These are phyloP conservation scores for Fusarium odoratissimum DNA, from an alignment of 2,329 filamentous ascomycete species.

Conservation along the genomic window DNA sequence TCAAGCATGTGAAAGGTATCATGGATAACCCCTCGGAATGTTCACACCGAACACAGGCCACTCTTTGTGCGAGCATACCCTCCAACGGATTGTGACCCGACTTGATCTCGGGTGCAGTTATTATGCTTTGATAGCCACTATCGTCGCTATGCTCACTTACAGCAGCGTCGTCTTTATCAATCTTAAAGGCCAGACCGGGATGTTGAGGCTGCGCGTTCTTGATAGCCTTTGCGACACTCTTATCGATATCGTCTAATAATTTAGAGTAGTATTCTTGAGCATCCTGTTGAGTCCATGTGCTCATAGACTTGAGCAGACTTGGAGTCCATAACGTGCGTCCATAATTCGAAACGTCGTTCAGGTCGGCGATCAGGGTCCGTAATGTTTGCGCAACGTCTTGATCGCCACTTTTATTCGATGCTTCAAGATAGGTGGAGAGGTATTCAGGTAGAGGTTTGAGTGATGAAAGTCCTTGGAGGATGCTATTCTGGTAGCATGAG, in stretches of 20 bases:
- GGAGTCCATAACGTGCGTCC: slow-evolving; percentile 86
- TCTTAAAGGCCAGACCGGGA: slow-evolving; percentile 55
- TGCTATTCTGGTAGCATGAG: slow-evolving; percentile 97
- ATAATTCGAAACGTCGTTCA: slow-evolving; percentile 77
- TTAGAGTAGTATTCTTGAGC: slow-evolving; percentile 98
- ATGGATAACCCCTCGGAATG: slow-evolving; percentile 89
- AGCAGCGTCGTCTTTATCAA: slow-evolving; percentile 55
- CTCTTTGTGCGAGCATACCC: slow-evolving; percentile 86
- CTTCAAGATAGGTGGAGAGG: slow-evolving; percentile 61
- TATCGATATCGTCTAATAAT: slow-evolving; percentile 85
- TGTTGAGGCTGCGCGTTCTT: slow-evolving; percentile 43
- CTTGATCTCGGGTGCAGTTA: slow-evolving; percentile 51
- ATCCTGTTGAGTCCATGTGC: slow-evolving; percentile 95
- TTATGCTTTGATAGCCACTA: slow-evolving; percentile 65
- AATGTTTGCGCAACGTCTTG: slow-evolving; percentile 62
- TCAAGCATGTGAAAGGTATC: slow-evolving; percentile 94
- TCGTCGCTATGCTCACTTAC: slow-evolving; percentile 66
- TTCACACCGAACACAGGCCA: slow-evolving; percentile 87
- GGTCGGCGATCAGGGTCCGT: slow-evolving; percentile 72
- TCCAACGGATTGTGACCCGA: slow-evolving; percentile 80
- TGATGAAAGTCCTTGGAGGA: slow-evolving; percentile 86
- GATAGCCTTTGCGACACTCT: slow-evolving; percentile 71
- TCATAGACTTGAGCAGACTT: slow-evolving; percentile 86
- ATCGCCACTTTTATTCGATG: slow-evolving; percentile 44
- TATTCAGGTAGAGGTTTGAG: slow-evolving; percentile 77